These are phyloP conservation scores for Globisporangium abappressorium DNA, from an alignment of 352 stramenopile genomes.

Conservation along the genomic window DNA sequence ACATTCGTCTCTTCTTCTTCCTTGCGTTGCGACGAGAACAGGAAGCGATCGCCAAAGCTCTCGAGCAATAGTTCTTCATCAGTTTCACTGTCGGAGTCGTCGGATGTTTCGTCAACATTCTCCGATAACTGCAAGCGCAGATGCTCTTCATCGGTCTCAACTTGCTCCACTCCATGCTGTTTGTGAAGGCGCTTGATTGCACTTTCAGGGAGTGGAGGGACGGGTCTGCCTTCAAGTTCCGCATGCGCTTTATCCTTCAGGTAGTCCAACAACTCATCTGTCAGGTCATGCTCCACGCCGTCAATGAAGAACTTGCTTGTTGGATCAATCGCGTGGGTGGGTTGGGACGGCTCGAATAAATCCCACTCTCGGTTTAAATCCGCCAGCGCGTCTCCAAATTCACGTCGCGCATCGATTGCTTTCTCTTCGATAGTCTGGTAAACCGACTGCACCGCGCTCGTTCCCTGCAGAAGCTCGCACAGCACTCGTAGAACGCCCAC, in stretches of 20 bases:
- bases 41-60: constrained; percentile 53
- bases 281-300: constrained; percentile 64
- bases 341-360: constrained; percentile 39
- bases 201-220: constrained; percentile 45
- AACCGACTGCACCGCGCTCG: constrained; percentile 48
- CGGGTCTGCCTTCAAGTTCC: constrained; percentile 46
- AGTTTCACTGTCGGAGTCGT: constrained; percentile 31
- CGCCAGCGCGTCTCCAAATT: constrained; percentile 48
- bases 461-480: constrained; percentile 64
- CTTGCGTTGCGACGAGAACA: constrained; percentile 10
- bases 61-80: constrained; percentile 54
- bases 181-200: constrained; percentile 28
- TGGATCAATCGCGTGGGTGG: constrained; percentile 44
- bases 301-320: constrained; percentile 76
- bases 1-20: not conserved
- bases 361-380: constrained; percentile 66
- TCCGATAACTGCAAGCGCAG: constrained; percentile 2
- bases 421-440: constrained; percentile 67
- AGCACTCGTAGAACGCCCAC: constrained; percentile 58
- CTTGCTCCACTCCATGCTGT: constrained; percentile 7
- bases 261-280: constrained; percentile 65
- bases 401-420: constrained; percentile 49
- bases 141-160: constrained; percentile 9
- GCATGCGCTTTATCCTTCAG: constrained; percentile 62
- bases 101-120: constrained; percentile 26